phyloP scores from a whole-genome alignment of 495 filamentous ascomycete genomes.

The Podospora pseudopauciseta region DNA sequence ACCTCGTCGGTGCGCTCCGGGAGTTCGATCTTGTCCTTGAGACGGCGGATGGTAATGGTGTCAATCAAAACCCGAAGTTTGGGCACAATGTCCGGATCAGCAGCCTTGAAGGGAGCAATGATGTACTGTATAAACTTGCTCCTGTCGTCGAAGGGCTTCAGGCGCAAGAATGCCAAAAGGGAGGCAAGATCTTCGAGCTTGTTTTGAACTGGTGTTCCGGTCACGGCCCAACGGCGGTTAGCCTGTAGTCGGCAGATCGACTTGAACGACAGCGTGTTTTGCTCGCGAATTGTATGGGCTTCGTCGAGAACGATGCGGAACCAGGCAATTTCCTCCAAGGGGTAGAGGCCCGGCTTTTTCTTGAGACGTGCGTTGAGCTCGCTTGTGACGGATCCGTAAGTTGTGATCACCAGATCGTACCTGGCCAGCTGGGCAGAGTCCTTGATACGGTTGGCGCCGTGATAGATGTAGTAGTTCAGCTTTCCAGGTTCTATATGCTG shows the following conservation, averaged over 20 bases:
- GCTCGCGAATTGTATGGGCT: conserved; percentile 89
- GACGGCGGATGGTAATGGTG: conserved; percentile 83
- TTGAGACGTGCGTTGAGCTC: conserved; percentile 63
- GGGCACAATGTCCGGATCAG: conserved; percentile 73
- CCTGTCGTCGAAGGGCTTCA: conserved; percentile 82
- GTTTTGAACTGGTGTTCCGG: conserved; percentile 89
- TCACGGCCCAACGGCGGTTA: conserved; percentile 89
- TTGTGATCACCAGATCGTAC: conserved; percentile 85
- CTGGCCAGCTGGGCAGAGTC: conserved; percentile 63
- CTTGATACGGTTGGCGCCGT: conserved; percentile 69
- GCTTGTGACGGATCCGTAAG: conserved; percentile 80
- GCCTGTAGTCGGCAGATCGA: conserved; percentile 79
- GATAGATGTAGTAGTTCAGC: conserved; percentile 72
- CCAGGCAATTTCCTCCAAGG: conserved; percentile 76
- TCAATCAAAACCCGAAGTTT: conserved; percentile 90
- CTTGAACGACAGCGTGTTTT: conserved; percentile 72
- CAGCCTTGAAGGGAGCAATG: conserved; percentile 72
- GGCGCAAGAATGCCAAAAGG: conserved; percentile 81
- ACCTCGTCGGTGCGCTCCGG: conserved; percentile 70
- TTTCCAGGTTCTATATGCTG: conserved; percentile 64
- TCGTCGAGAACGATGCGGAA: conserved; percentile 96
- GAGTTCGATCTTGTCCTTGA: conserved; percentile 86
- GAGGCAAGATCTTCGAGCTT: conserved; percentile 86
- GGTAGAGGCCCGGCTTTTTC: conserved; percentile 56
- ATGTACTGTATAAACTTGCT: conserved; percentile 72